phyloP scores from a whole-genome alignment of 176 grass and related monocot genomes.

The Aechmea fasciata region DNA sequence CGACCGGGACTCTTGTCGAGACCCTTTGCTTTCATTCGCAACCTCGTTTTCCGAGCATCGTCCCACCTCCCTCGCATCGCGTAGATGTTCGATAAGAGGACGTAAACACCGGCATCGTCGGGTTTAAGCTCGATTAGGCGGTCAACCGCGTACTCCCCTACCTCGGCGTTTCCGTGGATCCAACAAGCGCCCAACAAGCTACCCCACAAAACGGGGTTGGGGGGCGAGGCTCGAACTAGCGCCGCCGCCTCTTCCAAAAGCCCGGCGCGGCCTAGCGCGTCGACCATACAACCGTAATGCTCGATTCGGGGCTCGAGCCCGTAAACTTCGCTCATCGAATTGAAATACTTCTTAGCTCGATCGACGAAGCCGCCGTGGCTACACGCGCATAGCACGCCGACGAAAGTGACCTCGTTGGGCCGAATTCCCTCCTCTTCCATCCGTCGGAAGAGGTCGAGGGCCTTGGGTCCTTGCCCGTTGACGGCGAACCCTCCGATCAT shows the following conservation, averaged over 20 bases:
- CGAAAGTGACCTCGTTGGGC: slow-evolving; percentile 17
- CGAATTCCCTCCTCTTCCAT: slow-evolving; percentile 2
- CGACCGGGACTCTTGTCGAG: slow-evolving; percentile 7
- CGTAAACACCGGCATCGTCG: slow-evolving; percentile 12
- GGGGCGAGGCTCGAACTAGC: background rate
- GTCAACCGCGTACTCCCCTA: background rate
- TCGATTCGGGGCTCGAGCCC: slow-evolving; percentile 14
- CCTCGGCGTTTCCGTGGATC: slow-evolving; percentile 13
- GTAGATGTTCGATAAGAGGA: slow-evolving; percentile 22
- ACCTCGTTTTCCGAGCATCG: slow-evolving; percentile 7
- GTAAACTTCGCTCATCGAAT: slow-evolving; percentile 1
- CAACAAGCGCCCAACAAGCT: slow-evolving; percentile 17
- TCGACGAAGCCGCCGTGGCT: slow-evolving; percentile 25
- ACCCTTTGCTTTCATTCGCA: slow-evolving; percentile 10
- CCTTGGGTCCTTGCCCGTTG: slow-evolving; percentile 1
- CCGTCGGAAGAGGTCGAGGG: slow-evolving; percentile 13
- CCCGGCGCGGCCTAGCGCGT: slow-evolving; percentile 17
- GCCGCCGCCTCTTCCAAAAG: slow-evolving; percentile 13
- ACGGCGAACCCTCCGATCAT: slow-evolving; percentile 13
- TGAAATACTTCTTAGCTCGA: background rate
- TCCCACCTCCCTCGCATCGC: slow-evolving; percentile 13
- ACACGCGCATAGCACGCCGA: slow-evolving; percentile 13
- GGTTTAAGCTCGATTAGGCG: slow-evolving; percentile 2
- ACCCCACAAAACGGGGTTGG: slow-evolving; percentile 11
- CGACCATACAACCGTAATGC: slow-evolving; percentile 13